A percentile compares a stretch with the other conserved stretches of the same genome.
phyloP scores from a whole-genome alignment of 148 eudicot species.

The Nepenthes mirabilis region DNA sequence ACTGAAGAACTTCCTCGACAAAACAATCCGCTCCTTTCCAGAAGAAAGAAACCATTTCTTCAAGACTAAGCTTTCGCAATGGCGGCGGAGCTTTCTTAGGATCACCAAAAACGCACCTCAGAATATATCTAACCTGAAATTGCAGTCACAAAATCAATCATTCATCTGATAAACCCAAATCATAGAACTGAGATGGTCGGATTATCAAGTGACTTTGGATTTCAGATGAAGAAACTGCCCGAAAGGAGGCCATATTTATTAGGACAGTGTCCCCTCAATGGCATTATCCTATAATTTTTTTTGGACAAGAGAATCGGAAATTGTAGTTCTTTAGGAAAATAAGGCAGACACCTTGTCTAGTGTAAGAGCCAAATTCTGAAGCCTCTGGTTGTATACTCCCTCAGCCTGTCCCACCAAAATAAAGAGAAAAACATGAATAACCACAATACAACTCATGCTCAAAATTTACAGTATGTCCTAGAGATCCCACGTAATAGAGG shows the following conservation, averaged over 20 bases:
- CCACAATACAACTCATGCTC: background rate
- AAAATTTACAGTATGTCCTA: background rate
- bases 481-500: background rate
- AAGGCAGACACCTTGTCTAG: constrained; percentile 70
- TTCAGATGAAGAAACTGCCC: background rate
- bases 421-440: constrained; percentile 5
- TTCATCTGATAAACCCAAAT: too few species aligned
- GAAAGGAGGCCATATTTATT: too few species aligned
- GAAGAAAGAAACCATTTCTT: constrained; percentile 52
- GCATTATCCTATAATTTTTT: too few species aligned
- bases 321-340: background rate
- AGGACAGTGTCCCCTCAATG: too few species aligned
- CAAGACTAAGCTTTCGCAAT: constrained; percentile 69
- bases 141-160: background rate
- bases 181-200: too few species aligned
- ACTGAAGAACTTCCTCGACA: constrained; percentile 66
- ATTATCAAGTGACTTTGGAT: background rate
- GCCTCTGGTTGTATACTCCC: constrained; percentile 93
- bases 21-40: constrained; percentile 90
- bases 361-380: constrained; percentile 96
- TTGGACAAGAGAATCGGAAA: too few species aligned
- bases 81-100: constrained; percentile 97
- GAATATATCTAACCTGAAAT: constrained; percentile 80
- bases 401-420: constrained; percentile 53
- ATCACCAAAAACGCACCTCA: constrained; percentile 88